Conservation (phyloP, 2,329 filamentous ascomycete species). For the Hymenoscyphus linearis region DNA sequence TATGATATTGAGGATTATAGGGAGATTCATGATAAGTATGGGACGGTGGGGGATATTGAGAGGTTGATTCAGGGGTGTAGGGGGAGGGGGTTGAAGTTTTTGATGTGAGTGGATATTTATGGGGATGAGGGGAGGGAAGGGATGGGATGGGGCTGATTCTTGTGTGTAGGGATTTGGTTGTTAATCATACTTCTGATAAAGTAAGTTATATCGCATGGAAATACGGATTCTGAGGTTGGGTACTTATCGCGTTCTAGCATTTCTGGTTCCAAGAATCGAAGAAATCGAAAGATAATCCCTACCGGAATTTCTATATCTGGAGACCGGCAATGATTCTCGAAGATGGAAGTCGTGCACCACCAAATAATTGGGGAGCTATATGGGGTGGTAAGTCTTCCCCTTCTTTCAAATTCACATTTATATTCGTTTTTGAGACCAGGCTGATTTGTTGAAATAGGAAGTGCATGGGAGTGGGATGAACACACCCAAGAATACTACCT, state of each 20-base stretch:
- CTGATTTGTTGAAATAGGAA: conserved; percentile 14
- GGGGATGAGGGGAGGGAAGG: background rate
- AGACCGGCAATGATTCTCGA: conserved; percentile 34
- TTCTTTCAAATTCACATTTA: conserved; percentile 23
- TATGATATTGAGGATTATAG: conserved; percentile 70
- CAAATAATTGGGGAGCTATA: conserved; percentile 41
- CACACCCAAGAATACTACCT: conserved; percentile 48
- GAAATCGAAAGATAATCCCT: conserved; percentile 41
- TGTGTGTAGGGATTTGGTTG: background rate
- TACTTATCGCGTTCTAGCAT: conserved; percentile 35
- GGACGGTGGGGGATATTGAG: conserved; percentile 62
- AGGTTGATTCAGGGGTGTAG: conserved; percentile 55
- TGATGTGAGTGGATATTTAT: conserved; percentile 42
- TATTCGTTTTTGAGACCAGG: background rate
- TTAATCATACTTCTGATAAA: conserved; percentile 4
- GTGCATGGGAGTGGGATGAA: conserved; percentile 51
- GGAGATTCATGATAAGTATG: conserved; percentile 60
- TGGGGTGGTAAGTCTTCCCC: conserved; percentile 37
- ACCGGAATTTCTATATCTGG: conserved; percentile 64
- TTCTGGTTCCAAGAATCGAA: conserved; percentile 53
- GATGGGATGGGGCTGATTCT: background rate
- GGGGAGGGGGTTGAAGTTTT: conserved; percentile 55
- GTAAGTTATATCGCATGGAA: background rate
- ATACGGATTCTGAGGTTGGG: background rate
- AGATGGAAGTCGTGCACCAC: conserved; percentile 35